phyloP scores from a whole-genome alignment of 768 basidiomycete genomes.

The Amanita brunnescens region DNA sequence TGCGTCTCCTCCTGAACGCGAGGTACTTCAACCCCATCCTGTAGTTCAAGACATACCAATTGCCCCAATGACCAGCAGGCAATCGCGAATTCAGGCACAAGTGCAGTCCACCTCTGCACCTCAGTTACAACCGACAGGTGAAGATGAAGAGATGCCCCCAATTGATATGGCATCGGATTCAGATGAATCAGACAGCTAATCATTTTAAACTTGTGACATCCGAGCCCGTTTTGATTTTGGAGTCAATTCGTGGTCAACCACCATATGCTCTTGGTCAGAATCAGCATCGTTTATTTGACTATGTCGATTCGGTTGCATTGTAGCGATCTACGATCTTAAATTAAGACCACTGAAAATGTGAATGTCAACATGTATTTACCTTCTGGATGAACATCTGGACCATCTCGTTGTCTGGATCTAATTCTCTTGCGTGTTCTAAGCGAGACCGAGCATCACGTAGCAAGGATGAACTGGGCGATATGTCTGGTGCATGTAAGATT shows the following conservation, averaged over 20 bases:
- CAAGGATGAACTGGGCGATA: slow-evolving; percentile 21
- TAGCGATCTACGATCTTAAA: neutral
- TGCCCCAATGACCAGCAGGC: neutral
- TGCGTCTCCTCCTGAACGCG: neutral
- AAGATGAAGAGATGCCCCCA: slow-evolving; percentile 65
- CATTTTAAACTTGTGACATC: slow-evolving; percentile 1
- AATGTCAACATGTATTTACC: slow-evolving; percentile 21
- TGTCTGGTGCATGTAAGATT: neutral
- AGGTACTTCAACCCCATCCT: neutral
- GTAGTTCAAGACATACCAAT: neutral
- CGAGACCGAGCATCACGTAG: slow-evolving; percentile 53
- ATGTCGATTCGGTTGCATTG: neutral
- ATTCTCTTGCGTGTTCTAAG: slow-evolving; percentile 49
- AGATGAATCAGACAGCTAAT: slow-evolving; percentile 35
- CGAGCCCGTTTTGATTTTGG: slow-evolving; percentile 30
- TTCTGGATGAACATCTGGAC: slow-evolving; percentile 45
- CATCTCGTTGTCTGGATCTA: slow-evolving; percentile 52
- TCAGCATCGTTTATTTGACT: slow-evolving; percentile 1
- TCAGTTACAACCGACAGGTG: slow-evolving; percentile 14
- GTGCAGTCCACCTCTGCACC: neutral
- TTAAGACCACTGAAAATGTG: neutral
- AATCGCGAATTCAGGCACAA: neutral
- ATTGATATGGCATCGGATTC: slow-evolving; percentile 80
- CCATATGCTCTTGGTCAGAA: slow-evolving; percentile 16
- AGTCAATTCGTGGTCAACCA: slow-evolving; percentile 13